Evolutionary conservation across 2,329 filamentous ascomycete genomes (phyloP).

Genomic region (Aspergillus nomiae): DNA sequence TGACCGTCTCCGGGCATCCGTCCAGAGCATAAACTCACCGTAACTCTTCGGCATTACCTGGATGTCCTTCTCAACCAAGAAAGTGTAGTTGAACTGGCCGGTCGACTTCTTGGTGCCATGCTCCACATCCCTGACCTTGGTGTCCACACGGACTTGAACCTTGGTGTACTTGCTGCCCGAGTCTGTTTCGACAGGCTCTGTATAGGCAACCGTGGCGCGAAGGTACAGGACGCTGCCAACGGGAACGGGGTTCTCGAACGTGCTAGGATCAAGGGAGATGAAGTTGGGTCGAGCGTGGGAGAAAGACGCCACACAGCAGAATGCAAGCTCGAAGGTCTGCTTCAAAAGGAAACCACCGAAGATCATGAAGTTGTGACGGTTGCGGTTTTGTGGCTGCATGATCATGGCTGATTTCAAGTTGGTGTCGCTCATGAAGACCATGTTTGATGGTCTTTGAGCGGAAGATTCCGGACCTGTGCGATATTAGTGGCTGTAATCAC

Average conservation of each 20-base stretch:
- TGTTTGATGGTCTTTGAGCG: slow-evolving; percentile 58
- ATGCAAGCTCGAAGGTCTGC: slow-evolving; percentile 74
- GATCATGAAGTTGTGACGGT: slow-evolving; percentile 75
- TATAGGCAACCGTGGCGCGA: slow-evolving; percentile 72
- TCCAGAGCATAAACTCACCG: slow-evolving; percentile 66
- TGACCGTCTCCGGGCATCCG: slow-evolving; percentile 61
- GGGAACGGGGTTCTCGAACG: slow-evolving; percentile 73
- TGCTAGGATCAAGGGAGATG: slow-evolving; percentile 71
- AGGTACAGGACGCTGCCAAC: slow-evolving; percentile 74
- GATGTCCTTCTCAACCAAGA: slow-evolving; percentile 65
- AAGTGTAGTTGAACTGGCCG: slow-evolving; percentile 76
- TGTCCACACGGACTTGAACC: slow-evolving; percentile 71
- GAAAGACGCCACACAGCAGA: slow-evolving; percentile 72
- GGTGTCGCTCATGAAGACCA: slow-evolving; percentile 64
- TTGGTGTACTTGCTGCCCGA: slow-evolving; percentile 56
- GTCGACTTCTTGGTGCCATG: slow-evolving; percentile 68
- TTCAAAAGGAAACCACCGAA: slow-evolving; percentile 76
- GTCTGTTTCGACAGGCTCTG: slow-evolving; percentile 59
- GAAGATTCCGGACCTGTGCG: slow-evolving; percentile 56
- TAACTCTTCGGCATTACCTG: slow-evolving; percentile 67
- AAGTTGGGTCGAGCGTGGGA: slow-evolving; percentile 70
- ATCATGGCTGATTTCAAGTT: slow-evolving; percentile 67
- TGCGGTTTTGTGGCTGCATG: slow-evolving; percentile 74
- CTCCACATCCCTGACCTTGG: slow-evolving; percentile 71
- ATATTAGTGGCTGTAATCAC: slow-evolving; percentile 3